Base-by-base conservation (phyloP, 2,329 filamentous ascomycete genomes). In the Colletotrichum sp. region DNA sequence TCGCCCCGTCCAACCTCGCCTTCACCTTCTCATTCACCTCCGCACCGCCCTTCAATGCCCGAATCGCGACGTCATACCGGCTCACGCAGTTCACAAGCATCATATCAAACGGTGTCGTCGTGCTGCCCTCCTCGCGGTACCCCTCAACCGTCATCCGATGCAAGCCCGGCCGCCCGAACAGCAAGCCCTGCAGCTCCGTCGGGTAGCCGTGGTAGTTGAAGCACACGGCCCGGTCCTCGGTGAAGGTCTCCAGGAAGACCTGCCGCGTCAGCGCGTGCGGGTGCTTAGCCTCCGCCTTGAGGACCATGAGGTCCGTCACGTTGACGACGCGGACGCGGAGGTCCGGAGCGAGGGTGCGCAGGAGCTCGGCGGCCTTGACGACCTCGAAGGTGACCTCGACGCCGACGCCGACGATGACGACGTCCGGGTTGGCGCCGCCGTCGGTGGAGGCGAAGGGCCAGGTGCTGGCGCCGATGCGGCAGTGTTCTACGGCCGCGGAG, bases 161-260 rank as follows among this genome's bases (percentile, higher is more conserved):
- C 18, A 89, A 77, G 12, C 84, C 82, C 0, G 85, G 85, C 1
- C 91, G 84, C 1, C 90, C 90, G 77, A 93, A 93, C 4, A 93
- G 80, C 31, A 93, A 79, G 0, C 91, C 91, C 72, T 90, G 87
- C 69, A 93, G 80, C 78, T 93, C 91, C 2, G 86, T 85, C 6
- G 86, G 81, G 76, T 93, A 93, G 13, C 91, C 91, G 76, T 93
- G 92, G 78, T 93, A 93, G 80, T 93, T 93, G 83, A 93, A 91
- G 78, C 90, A 87, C 8, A 93, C 84, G 0, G 87, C 86, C 29
- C 80, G 83, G 75, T 93, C 87, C 0, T 81, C 70, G 0, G 91
- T 92, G 78, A 93, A 93, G 38, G 93, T 81, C 5, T 86, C 83
- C 27, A 85, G 79, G 77, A 93, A 93, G 1, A 84, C 85, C 3